These are phyloP conservation scores for Cladosporium sp. DNA, from an alignment of 2,329 filamentous ascomycete genomes.

Conservation along the genomic window DNA sequence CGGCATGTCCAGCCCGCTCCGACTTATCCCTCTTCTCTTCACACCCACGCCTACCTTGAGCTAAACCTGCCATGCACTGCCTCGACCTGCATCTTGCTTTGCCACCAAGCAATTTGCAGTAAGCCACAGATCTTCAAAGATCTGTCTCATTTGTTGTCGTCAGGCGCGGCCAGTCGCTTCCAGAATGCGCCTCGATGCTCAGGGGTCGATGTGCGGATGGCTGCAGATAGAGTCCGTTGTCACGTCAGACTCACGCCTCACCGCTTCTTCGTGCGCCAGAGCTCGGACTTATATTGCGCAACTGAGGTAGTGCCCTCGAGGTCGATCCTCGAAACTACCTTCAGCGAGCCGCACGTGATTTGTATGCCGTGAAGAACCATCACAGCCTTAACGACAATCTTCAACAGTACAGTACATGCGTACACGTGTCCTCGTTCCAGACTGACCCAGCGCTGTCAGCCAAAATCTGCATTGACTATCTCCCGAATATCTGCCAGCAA, in stretches of 20 bases:
- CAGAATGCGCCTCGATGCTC: slow-evolving; percentile 15
- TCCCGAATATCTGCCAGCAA: background rate
- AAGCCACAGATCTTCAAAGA: slow-evolving; percentile 11
- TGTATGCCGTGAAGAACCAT: background rate
- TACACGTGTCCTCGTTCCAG: background rate
- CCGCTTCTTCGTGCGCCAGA: slow-evolving; percentile 16
- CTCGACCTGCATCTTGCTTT: slow-evolving; percentile 3
- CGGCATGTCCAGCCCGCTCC: slow-evolving; percentile 13
- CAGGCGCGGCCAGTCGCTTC: slow-evolving; percentile 17
- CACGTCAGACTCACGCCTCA: slow-evolving; percentile 20
- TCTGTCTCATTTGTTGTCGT: slow-evolving; percentile 16
- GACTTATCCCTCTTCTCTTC: background rate
- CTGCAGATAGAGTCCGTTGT: slow-evolving; percentile 5
- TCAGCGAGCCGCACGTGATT: background rate
- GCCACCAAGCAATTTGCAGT: slow-evolving; percentile 7
- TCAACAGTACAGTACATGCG: background rate
- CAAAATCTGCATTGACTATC: background rate
- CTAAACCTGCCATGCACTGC: slow-evolving; percentile 1
- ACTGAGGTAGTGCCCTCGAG: background rate
- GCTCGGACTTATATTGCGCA: slow-evolving; percentile 13
- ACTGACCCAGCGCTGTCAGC: background rate
- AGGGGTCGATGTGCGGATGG: slow-evolving; percentile 13
- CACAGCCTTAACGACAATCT: background rate
- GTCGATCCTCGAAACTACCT: background rate
- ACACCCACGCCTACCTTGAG: background rate